Conservation (phyloP, 257 asterid species). For the Penstemon eatonii region DNA sequence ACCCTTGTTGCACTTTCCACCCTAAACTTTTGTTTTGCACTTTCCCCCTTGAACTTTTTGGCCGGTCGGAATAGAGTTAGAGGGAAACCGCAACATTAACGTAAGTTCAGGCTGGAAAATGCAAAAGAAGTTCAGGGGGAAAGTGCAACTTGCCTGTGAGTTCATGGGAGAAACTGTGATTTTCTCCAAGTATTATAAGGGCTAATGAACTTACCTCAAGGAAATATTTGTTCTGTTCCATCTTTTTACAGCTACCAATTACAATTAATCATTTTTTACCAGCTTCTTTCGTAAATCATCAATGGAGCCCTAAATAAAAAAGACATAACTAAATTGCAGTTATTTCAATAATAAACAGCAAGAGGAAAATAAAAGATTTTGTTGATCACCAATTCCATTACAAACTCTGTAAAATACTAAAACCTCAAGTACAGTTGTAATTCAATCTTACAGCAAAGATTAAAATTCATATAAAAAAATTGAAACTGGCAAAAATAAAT, state of each 20-base stretch:
- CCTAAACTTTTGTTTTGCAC: too few species aligned
- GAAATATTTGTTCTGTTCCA: constrained; percentile 42
- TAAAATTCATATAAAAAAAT: not conserved
- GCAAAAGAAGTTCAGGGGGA: too few species aligned
- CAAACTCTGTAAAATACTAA: not conserved
- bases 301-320: not conserved
- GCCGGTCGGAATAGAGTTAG: too few species aligned
- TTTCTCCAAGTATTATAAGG: too few species aligned
- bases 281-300: constrained; percentile 21
- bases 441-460: not conserved
- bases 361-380: constrained; percentile 15
- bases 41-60: too few species aligned
- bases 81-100: too few species aligned
- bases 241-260: constrained; percentile 36
- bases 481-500: not conserved
- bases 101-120: too few species aligned
- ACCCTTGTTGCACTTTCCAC: too few species aligned
- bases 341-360: not conserved
- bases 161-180: too few species aligned
- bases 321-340: not conserved
- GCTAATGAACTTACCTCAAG: constrained; percentile 46
- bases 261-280: constrained; percentile 9
- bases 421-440: constrained; percentile 5
- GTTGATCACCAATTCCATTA: constrained; percentile 4
- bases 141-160: too few species aligned